Base-by-base conservation (phyloP, 1,284 basidiomycete species). In the Fomitiporia mediterranea region DNA sequence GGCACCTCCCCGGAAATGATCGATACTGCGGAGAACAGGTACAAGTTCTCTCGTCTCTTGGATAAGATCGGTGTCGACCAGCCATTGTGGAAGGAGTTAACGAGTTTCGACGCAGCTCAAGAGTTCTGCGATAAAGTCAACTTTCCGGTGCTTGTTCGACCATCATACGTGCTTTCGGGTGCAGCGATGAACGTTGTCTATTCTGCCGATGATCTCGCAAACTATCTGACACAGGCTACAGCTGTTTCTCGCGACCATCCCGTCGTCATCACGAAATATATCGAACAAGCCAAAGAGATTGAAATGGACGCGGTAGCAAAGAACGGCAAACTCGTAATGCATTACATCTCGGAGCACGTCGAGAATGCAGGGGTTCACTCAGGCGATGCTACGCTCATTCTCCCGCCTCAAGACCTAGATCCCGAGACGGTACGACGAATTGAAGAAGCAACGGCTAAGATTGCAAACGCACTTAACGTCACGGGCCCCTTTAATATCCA, bases 1-100 rank as follows among this genome's bases (percentile, higher is more conserved):
- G 96, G 97, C 53, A 99, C 96, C 1, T 98, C 94, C 27, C 96
- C 96, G 6, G 96, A 98, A 76, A 98, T 98, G 94, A 99, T 99
- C 66, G 97, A 99, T 69, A 98, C 93, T 28, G 96, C 96, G 23
- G 96, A 99, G 79, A 98, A 99, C 73, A 82, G 97, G 61, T 98
- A 94, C 89, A 99, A 99, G 78, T 99, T 99, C 78, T 98, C 96
- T 55, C 92, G 96, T 61, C 83, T 98, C 72, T 75, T 98, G 59
- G 97, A 99, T 71, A 94, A 94, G 70, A 98, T 98, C 60, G 94
- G 89, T 35, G 96, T 98, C 43, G 96, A 99, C 72, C 97, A 98
- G 74, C 96, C 96, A 13, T 74, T 82, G 61, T 98, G 97, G 96
- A 98, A 94, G 78, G 97, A 98, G 72, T 80, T 98, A 46, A 92